phyloP scores from a whole-genome alignment of 2,329 filamentous ascomycete species.

The Pseudopithomyces chartarum region DNA sequence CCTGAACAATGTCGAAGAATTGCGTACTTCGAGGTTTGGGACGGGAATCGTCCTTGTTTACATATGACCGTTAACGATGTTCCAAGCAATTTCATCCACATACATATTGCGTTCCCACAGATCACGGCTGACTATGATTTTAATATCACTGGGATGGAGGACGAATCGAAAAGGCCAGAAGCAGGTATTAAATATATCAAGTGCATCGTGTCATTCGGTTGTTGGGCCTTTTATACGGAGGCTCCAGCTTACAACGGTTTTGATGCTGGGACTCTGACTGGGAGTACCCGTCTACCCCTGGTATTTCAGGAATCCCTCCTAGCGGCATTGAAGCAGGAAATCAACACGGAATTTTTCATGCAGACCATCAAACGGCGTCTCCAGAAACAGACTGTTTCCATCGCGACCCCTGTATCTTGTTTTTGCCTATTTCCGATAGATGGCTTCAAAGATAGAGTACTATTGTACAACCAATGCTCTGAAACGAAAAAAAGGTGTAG shows the following conservation, averaged over 20 bases:
- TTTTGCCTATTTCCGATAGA: no score
- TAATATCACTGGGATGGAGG: slow-evolving; percentile 1
- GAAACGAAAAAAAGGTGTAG: no score
- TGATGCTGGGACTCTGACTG: slow-evolving; percentile 52
- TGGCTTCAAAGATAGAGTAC: no score
- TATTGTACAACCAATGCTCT: no score
- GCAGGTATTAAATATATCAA: slow-evolving; percentile 33
- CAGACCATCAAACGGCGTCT: not conserved
- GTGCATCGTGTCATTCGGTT: slow-evolving; percentile 52
- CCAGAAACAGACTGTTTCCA: no score
- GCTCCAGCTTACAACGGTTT: slow-evolving; percentile 40
- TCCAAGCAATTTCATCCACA: slow-evolving; percentile 13
- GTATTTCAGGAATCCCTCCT: not conserved
- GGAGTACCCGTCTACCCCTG: slow-evolving; percentile 44
- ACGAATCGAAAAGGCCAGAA: slow-evolving; percentile 14
- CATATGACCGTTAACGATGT: slow-evolving; percentile 10
- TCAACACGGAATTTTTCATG: not conserved
- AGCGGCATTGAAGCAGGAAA: not conserved
- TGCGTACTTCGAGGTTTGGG: slow-evolving; percentile 20
- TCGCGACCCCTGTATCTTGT: no score
- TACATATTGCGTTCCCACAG: slow-evolving; percentile 20
- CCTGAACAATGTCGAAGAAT: not conserved
- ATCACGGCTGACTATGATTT: slow-evolving; percentile 8
- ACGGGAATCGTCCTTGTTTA: slow-evolving; percentile 15
- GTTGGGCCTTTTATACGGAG: slow-evolving; percentile 51